Percentiles rank a stretch among this genome's conserved stretches.
These are phyloP conservation scores for Umbelopsis sp. DNA, from an alignment of 192 early-diverging fungal genomes.

Conservation along the genomic window DNA sequence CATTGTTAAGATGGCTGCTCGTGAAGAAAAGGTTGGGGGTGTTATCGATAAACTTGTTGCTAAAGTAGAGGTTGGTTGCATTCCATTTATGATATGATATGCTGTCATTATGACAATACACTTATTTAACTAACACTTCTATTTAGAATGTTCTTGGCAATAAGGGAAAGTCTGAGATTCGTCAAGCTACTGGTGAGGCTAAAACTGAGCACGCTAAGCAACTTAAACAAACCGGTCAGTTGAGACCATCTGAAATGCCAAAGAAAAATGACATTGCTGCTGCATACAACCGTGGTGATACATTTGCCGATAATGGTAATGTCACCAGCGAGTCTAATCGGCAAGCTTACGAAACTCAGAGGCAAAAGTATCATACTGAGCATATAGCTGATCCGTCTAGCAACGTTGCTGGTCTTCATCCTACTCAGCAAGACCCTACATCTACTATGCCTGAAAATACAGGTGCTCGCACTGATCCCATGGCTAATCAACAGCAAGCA, in stretches of 20 bases:
- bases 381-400: too few species aligned
- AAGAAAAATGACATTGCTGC: not conserved
- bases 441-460: not conserved
- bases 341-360: not conserved
- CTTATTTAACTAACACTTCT: too few species aligned
- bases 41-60: slow-evolving; percentile 1
- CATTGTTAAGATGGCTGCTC: not conserved
- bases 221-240: not conserved
- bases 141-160: not conserved
- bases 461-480: not conserved
- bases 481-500: not conserved
- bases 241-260: not conserved
- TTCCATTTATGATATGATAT: too few species aligned
- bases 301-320: not conserved
- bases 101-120: too few species aligned
- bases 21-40: slow-evolving; percentile 7
- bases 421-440: not conserved
- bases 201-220: not conserved
- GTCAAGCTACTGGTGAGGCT: not conserved
- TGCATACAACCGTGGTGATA: not conserved
- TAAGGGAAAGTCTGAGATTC: not conserved
- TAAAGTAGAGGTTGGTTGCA: not conserved
- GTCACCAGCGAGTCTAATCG: not conserved
- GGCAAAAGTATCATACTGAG: not conserved
- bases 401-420: not conserved